phyloP scores from a whole-genome alignment of 768 basidiomycete species.

The Trametes elegans region DNA sequence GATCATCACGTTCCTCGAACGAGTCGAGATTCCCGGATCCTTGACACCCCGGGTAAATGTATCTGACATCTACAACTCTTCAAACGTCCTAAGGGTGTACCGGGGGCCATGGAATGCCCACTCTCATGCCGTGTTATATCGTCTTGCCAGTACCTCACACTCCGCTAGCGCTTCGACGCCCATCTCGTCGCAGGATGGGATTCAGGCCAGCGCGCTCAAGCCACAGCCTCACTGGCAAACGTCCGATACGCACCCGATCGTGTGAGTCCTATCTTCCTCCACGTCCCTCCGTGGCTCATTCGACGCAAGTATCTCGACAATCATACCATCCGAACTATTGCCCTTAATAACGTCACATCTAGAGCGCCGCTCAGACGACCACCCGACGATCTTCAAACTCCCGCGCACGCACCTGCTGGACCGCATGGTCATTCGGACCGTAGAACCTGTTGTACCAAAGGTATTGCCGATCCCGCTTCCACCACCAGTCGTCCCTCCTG shows the following conservation, averaged over 20 bases:
- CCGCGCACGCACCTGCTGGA: constrained; percentile 34
- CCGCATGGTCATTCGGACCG: constrained; percentile 15
- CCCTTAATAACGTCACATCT: constrained; percentile 40
- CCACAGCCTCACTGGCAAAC: constrained; percentile 50
- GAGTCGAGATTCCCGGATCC: no score
- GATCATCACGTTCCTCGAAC: no score
- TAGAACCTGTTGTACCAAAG: background rate
- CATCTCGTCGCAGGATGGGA: background rate
- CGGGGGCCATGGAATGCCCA: no score
- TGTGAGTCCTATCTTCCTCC: constrained; percentile 44
- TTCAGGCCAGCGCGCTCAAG: background rate
- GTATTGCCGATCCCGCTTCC: background rate
- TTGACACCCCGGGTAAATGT: no score
- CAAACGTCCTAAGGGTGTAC: no score
- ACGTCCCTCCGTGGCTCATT: background rate
- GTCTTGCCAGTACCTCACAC: no score
- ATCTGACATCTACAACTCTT: no score
- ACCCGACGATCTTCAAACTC: constrained; percentile 36
- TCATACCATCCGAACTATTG: constrained; percentile 52
- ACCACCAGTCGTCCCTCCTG: background rate
- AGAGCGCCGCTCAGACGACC: constrained; percentile 7
- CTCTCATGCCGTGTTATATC: no score
- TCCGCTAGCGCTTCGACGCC: no score
- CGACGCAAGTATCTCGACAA: constrained; percentile 46
- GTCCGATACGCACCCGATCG: constrained; percentile 79